Evolutionary conservation across 169 alveolate genomes (phyloP).

Genomic region (Plasmodium yoelii): DNA sequence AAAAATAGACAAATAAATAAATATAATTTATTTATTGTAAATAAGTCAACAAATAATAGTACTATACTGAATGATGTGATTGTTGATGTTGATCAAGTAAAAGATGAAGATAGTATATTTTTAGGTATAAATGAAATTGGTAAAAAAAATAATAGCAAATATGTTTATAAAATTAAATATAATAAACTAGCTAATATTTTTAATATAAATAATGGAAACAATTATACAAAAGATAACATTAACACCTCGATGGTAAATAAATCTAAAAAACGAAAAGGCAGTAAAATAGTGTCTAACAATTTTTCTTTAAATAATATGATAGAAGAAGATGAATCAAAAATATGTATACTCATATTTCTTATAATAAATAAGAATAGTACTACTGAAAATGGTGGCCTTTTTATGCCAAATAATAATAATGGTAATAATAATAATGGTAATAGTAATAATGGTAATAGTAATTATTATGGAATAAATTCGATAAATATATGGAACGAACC

Average conservation of each 20-base stretch:
- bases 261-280: conserved; percentile 27
- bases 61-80: conserved; percentile 25
- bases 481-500: conserved; percentile 13
- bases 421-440: too few relatives aligned
- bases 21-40: conserved; percentile 67
- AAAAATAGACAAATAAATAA: conserved; percentile 61
- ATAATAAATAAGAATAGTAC: conserved; percentile 4
- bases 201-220: conserved; percentile 36
- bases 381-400: too few relatives aligned
- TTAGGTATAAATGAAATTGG: conserved; percentile 41
- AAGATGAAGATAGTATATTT: conserved; percentile 60
- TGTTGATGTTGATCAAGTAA: conserved; percentile 61
- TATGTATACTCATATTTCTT: conserved; percentile 50
- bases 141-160: conserved; percentile 49
- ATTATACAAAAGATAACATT: conserved; percentile 26
- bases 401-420: neutral
- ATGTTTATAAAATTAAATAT: conserved; percentile 61
- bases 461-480: neutral
- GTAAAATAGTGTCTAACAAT: conserved; percentile 60
- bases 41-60: conserved; percentile 37
- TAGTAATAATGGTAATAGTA: too few relatives aligned
- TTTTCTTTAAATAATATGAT: conserved; percentile 41
- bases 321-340: conserved; percentile 40
- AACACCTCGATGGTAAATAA: neutral
- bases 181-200: conserved; percentile 64